A percentile compares a stretch with the other conserved stretches of the same genome.
Evolutionary conservation across 148 eudicot species (phyloP).

Genomic region (Chenopodium formosanum): DNA sequence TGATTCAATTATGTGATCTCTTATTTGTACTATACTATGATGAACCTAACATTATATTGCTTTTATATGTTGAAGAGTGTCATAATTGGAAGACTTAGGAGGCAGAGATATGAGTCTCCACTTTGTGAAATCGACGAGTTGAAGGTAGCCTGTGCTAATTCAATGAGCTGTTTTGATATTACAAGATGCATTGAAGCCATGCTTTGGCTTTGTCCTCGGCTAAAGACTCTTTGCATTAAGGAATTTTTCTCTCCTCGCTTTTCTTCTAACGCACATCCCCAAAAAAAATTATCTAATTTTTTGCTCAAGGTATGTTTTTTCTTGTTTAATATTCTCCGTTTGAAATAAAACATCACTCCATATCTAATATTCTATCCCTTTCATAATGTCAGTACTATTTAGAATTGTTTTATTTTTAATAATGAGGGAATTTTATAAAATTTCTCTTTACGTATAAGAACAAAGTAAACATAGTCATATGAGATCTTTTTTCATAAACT

Average conservation of each 20-base stretch:
- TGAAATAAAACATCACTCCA: too few species aligned
- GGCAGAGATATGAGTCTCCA: background rate
- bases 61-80: background rate
- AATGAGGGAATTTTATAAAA: too few species aligned
- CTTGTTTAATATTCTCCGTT: too few species aligned
- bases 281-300: background rate
- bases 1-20: too few species aligned
- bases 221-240: background rate
- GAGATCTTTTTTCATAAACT: too few species aligned
- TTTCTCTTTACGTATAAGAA: too few species aligned
- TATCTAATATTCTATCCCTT: too few species aligned
- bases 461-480: too few species aligned
- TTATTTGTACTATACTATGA: too few species aligned
- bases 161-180: background rate
- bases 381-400: too few species aligned
- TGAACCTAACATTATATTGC: too few species aligned
- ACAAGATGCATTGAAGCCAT: background rate
- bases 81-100: background rate
- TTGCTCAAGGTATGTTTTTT: background rate
- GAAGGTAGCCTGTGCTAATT: background rate
- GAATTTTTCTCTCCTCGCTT: background rate
- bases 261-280: background rate
- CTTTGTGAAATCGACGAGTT: conserved; percentile 2
- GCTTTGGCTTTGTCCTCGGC: conserved; percentile 7
- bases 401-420: too few species aligned